Evolutionary conservation across 2,329 filamentous ascomycete genomes (phyloP), one percentile per base, ranked within the genome.

Genomic region (Sporothrix protearum): DNA sequence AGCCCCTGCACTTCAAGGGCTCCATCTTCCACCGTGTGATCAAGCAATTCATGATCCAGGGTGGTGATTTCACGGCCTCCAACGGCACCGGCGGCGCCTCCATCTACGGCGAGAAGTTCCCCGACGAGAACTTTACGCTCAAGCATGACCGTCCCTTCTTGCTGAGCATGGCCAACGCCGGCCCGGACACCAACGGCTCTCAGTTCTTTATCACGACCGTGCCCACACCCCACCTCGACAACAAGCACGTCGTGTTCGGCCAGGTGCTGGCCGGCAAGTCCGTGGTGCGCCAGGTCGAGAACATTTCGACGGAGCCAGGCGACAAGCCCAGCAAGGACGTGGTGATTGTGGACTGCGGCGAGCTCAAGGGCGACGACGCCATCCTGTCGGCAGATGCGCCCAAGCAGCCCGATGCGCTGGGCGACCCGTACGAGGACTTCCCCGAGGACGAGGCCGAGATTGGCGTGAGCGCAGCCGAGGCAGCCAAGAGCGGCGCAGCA

Each of bases 151-250:
- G 91, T 77, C 94, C 96, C 1, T 97, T 97, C 85, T 85, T 98
- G 75, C 86, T 99, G 74, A 96, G 92, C 80, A 99, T 99, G 96
- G 96, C 96, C 78, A 99, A 99, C 80, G 95, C 96, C 75, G 96
- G 96, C 63, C 93, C 94, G 61, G 91, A 91, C 77, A 97, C 96
- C 80, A 99, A 99, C 80, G 96, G 96, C 78, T 96, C 92, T 68
- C 96, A 99, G 79, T 99, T 99, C 88, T 99, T 99, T 87, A 85
- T 98, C 77, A 99, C 96, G 66, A 98, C 96, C 19, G 93, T 97
- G 39, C 86, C 90, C n/a, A 98, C 96, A 16, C 94, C 94, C 64
- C 96, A 98, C 81, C 88, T 98, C 51, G 94, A 99, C 80, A 89
- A 89, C 80, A 99, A 99, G 86, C 76, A 99, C 83, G 96, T 98